Base-by-base conservation (phyloP, 179 eudicot genomes). In the Carnegiea gigantea region DNA sequence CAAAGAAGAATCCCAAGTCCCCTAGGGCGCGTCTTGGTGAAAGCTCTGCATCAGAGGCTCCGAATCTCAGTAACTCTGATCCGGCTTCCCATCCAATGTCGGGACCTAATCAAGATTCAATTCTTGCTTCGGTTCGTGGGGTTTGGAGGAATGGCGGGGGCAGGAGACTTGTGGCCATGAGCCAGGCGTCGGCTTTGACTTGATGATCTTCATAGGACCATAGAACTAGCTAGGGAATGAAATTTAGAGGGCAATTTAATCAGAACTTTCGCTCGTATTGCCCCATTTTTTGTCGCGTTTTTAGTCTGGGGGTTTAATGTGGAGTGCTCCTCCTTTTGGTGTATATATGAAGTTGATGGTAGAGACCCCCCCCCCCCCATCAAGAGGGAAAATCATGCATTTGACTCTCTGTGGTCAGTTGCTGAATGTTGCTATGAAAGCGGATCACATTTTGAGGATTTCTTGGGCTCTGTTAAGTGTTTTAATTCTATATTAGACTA, bases 1-100 rank as follows among this genome's bases (percentile, higher is more conserved):
- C 75, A 60, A 93, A 93, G 87, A 94, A 90, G 82, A 84, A 85
- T 57, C 83, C 94, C 1, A 94, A 92, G 84, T 90, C 92, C 78
- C 87, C 86, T n/a, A 87, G 91, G 84, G 84, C 33, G 51, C 94
- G 95, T 38, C 82, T 94, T 2, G 93, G 93, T 62, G 95, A 94
- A 85, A 91, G 90, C 49, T 87, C 93, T 38, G 85, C 82, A 81
- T 90, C 85, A 80, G 83, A 82, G 40, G 57, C 82, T 72, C 70
- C 86, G 48, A 89, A 91, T 86, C 84, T 81, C 11, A 83, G 64
- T 26, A 49, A 70, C 70, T 59, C 85, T 21, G 80, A 87, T 57
- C 71, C 83, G 40, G 89, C 80, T 21, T 79, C 83, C n/a, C 89
- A 78, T 77, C 73, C 83, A 23, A 86, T 74, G 80, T 65, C 23